Evolutionary conservation across 345 rosid species (phyloP).

Genomic region (Boechera stricta): DNA sequence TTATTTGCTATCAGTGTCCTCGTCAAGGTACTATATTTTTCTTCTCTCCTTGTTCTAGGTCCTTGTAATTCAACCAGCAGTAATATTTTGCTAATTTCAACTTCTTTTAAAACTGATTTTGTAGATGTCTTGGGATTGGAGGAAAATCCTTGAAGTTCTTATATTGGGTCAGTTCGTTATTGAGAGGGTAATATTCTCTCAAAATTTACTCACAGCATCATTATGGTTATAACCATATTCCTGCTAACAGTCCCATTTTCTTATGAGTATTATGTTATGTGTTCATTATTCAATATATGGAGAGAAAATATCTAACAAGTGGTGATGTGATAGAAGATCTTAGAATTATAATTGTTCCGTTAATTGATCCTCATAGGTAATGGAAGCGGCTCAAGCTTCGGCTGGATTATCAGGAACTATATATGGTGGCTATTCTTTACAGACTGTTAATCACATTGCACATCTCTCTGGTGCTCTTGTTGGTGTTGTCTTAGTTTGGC

Average conservation of each 20-base stretch:
- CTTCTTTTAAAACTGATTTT: slow-evolving; percentile 27
- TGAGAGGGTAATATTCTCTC: slow-evolving; percentile 60
- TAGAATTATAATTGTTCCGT: neutral
- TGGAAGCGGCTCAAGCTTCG: slow-evolving; percentile 97
- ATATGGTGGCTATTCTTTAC: slow-evolving; percentile 62
- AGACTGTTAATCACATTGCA: slow-evolving; percentile 85
- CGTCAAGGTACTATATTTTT: slow-evolving; percentile 62
- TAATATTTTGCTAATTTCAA: neutral
- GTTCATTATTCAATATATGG: neutral
- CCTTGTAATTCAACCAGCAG: slow-evolving; percentile 19
- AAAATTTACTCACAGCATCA: slow-evolving; percentile 11
- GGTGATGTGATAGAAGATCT: neutral
- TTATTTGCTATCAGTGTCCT: slow-evolving; percentile 87
- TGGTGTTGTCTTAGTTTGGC: slow-evolving; percentile 85
- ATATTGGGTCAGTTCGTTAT: slow-evolving; percentile 91
- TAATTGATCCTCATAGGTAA: slow-evolving; percentile 56
- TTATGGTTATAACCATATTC: slow-evolving; percentile 3
- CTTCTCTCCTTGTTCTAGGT: slow-evolving; percentile 10
- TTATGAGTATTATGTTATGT: neutral
- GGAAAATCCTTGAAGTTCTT: slow-evolving; percentile 94
- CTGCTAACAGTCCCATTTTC: slow-evolving; percentile 3
- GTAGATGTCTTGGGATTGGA: slow-evolving; percentile 97
- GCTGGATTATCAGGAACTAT: slow-evolving; percentile 65
- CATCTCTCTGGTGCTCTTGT: slow-evolving; percentile 93
- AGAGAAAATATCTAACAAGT: neutral